phyloP scores from a whole-genome alignment of 1,284 basidiomycete species.

The Cutaneotrichosporon spelunceum region DNA sequence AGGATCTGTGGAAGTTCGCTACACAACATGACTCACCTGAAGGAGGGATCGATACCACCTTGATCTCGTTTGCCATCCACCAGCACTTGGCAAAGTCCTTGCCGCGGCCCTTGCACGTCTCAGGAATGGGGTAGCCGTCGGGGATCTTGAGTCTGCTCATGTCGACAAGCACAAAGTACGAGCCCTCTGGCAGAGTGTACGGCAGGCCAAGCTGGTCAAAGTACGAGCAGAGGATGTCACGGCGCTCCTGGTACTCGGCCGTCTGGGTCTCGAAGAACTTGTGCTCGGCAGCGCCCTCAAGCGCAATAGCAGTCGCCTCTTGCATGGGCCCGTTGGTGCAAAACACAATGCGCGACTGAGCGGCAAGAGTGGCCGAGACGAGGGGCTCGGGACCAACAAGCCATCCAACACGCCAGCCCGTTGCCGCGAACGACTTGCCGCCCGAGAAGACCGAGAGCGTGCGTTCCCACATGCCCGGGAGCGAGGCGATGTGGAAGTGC shows the following conservation, averaged over 20 bases:
- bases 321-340: slow-evolving; percentile 88
- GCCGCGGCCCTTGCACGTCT: slow-evolving; percentile 71
- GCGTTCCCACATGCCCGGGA: slow-evolving; percentile 98
- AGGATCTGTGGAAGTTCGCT: slow-evolving; percentile 5
- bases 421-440: slow-evolving; percentile 92
- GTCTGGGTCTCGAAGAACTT: slow-evolving; percentile 77
- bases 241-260: slow-evolving; percentile 75
- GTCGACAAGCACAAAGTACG: slow-evolving; percentile 86
- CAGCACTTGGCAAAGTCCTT: slow-evolving; percentile 87
- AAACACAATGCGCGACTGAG: slow-evolving; percentile 90
- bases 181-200: slow-evolving; percentile 83
- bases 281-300: slow-evolving; percentile 69
- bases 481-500: slow-evolving; percentile 84
- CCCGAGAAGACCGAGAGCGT: slow-evolving; percentile 78
- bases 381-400: slow-evolving; percentile 81
- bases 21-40: slow-evolving; percentile 61
- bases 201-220: slow-evolving; percentile 82
- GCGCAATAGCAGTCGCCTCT: slow-evolving; percentile 82
- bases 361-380: slow-evolving; percentile 80
- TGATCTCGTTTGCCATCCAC: slow-evolving; percentile 84
- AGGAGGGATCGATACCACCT: slow-evolving; percentile 86
- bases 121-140: slow-evolving; percentile 76
- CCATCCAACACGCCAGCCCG: slow-evolving; percentile 96
- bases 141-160: slow-evolving; percentile 78
- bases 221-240: slow-evolving; percentile 66